Evolutionary conservation across 225 moss, liverwort and hornwort genomes (phyloP), one percentile per base, ranked within the genome.

Genomic region (Sphagnum tenellum): DNA sequence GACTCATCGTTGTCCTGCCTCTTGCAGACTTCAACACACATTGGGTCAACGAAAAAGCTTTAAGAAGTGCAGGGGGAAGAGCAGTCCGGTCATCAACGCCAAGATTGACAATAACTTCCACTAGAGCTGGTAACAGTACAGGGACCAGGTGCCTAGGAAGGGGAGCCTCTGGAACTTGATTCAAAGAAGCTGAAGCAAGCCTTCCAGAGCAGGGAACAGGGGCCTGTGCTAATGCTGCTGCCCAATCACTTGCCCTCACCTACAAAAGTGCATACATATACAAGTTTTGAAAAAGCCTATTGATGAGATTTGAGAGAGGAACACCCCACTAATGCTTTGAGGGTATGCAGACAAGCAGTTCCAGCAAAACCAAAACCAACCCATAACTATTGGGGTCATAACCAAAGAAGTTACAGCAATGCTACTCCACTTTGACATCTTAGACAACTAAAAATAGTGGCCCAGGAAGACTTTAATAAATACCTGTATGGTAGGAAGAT

Each of bases 171-270:
- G 85, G 88, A 72, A 75, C 73, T 75, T 81, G 82, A 67, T 78
- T 82, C 74, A 82, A 79, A 49, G 88, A 75, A 67, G 82, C 68
- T 57, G 82, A 82, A 64, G 90, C 80, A 67, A 81, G 71, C 63
- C 90, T 82, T 64, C 82, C 73, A 67, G 90, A 90, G 69, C 90
- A 90, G 7, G 90, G 90, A 64, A 82, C 64, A 75, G 90, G 87
- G 56, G 87, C 80, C 49, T 81, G 75, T 50, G 78, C 81, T 64
- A 90, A 70, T 58, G 90, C 90, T 71, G 71, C 67, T 9, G 82
- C 88, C 90, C 90, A 90, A 76, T 90, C 90, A 67, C 74, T 78
- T 50, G 85, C 85, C 77, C 73, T 82, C 72, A 90, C 88, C 81
- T 86, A 67, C 73, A 78, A 49, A 71, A 53, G 29, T 0, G 9